Evolutionary conservation across 495 filamentous ascomycete species (phyloP).

Genomic region (Friedmanniomyces simplex): DNA sequence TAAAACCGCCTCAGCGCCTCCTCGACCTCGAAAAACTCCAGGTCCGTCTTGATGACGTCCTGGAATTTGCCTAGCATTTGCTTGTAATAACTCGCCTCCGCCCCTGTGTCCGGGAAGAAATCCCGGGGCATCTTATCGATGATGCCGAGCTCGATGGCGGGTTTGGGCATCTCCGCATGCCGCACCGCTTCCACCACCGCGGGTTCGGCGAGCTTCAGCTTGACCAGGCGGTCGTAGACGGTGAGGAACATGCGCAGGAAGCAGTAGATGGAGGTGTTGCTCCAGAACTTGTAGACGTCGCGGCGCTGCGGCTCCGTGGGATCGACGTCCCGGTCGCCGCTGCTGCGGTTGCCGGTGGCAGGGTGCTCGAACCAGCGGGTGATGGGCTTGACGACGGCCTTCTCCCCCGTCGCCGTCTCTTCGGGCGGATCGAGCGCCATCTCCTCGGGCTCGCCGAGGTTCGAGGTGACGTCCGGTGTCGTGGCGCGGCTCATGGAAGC

Average conservation of each 20-base stretch:
- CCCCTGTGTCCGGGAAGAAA: conserved; percentile 59
- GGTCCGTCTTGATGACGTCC: conserved; percentile 58
- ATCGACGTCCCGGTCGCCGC: conserved; percentile 48
- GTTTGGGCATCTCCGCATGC: conserved; percentile 57
- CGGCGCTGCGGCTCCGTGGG: conserved; percentile 74
- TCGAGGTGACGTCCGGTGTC: conserved; percentile 68
- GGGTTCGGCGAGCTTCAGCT: conserved; percentile 67
- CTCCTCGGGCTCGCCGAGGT: conserved; percentile 49
- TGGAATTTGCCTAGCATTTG: conserved; percentile 60
- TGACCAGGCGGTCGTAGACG: conserved; percentile 69
- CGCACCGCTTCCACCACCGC: conserved; percentile 61
- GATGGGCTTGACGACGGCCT: conserved; percentile 21
- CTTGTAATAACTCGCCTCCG: conserved; percentile 55
- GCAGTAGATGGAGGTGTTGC: conserved; percentile 78
- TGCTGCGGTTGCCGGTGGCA: conserved; percentile 39
- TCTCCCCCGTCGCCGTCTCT: conserved; percentile 27
- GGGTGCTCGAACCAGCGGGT: conserved; percentile 53
- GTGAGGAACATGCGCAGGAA: conserved; percentile 89
- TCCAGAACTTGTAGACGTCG: conserved; percentile 72
- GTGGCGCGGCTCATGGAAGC: conserved; percentile 69
- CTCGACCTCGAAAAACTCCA: conserved; percentile 72
- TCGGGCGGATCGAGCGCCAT: conserved; percentile 12
- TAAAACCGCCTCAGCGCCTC: conserved; percentile 85
- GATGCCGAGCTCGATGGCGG: conserved; percentile 69
- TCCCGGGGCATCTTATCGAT: conserved; percentile 68